These are phyloP conservation scores for Flaveria ramosissima DNA, from an alignment of 129 eudicot species.

Conservation along the genomic window DNA sequence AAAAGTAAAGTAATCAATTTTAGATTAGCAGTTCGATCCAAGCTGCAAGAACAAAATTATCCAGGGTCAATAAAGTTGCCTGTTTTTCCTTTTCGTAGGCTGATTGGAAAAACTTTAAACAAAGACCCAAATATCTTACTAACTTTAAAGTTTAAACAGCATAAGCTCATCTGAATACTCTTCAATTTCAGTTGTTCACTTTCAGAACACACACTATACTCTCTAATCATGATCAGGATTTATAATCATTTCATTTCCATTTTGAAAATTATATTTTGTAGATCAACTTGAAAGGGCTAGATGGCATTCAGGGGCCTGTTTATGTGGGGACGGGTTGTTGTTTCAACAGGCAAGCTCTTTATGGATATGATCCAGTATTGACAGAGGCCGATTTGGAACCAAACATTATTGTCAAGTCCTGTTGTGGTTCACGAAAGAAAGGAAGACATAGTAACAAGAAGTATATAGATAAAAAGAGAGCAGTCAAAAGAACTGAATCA, in stretches of 20 bases:
- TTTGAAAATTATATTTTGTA: slow-evolving; percentile 24
- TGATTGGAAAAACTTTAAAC: background rate
- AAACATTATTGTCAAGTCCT: slow-evolving; percentile 38
- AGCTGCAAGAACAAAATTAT: background rate
- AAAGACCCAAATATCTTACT: too few species aligned
- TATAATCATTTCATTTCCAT: background rate
- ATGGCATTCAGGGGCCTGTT: slow-evolving; percentile 66
- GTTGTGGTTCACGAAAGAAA: slow-evolving; percentile 60
- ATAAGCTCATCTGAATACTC: background rate
- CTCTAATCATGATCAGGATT: background rate
- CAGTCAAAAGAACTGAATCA: slow-evolving; percentile 45
- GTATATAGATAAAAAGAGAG: slow-evolving; percentile 42
- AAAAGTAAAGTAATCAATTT: background rate
- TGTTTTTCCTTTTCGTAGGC: too few species aligned
- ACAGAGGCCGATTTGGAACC: slow-evolving; percentile 46
- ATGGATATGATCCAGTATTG: slow-evolving; percentile 59
- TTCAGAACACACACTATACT: background rate
- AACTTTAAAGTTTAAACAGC: too few species aligned
- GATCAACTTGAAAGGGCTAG: slow-evolving; percentile 69
- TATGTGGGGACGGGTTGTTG: slow-evolving; percentile 73
- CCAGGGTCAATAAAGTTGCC: too few species aligned
- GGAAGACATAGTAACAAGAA: slow-evolving; percentile 43
- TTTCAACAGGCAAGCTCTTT: slow-evolving; percentile 63
- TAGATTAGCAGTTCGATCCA: background rate
- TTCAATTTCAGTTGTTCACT: background rate